These are phyloP conservation scores for Chaetomidium leptoderma DNA, from an alignment of 495 filamentous ascomycete species.

Conservation along the genomic window DNA sequence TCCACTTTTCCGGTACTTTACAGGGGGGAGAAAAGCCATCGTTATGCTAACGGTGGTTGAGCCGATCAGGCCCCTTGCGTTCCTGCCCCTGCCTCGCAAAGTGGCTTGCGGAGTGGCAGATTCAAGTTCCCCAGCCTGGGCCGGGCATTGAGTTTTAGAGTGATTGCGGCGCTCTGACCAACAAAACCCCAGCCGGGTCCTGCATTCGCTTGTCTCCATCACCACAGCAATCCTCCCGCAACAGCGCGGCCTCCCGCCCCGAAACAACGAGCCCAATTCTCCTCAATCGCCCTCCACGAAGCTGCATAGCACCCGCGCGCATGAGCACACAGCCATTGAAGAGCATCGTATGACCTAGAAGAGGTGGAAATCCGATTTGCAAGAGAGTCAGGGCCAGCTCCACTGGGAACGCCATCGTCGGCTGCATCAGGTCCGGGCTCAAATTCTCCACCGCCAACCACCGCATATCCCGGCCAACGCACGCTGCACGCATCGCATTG, in stretches of 20 bases:
- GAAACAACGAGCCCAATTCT: constrained; percentile 3
- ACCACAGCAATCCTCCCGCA: constrained; percentile 28
- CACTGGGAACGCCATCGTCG: background rate
- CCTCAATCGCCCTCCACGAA: background rate
- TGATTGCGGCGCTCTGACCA: constrained; percentile 24
- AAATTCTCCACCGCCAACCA: constrained; percentile 14
- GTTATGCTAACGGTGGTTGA: too few relatives aligned
- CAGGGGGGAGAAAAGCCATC: too few relatives aligned
- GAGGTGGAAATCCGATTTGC: constrained; percentile 1
- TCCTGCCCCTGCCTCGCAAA: constrained; percentile 30
- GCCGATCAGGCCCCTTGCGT: too few relatives aligned
- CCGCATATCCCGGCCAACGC: constrained; percentile 6
- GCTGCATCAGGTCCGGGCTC: background rate
- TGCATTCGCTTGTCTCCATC: constrained; percentile 16
- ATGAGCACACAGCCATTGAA: background rate
- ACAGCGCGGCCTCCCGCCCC: background rate
- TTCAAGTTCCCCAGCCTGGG: constrained; percentile 13
- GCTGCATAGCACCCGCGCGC: background rate
- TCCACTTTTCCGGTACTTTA: too few relatives aligned
- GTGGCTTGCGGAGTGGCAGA: constrained; percentile 16
- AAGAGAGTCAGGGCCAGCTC: background rate
- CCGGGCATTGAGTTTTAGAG: constrained; percentile 32
- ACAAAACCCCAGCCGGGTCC: constrained; percentile 8
- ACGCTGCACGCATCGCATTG: background rate
- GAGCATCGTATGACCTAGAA: background rate